These are phyloP conservation scores for Macrolepiota fuliginosa DNA, from an alignment of 768 basidiomycete genomes.

Conservation along the genomic window DNA sequence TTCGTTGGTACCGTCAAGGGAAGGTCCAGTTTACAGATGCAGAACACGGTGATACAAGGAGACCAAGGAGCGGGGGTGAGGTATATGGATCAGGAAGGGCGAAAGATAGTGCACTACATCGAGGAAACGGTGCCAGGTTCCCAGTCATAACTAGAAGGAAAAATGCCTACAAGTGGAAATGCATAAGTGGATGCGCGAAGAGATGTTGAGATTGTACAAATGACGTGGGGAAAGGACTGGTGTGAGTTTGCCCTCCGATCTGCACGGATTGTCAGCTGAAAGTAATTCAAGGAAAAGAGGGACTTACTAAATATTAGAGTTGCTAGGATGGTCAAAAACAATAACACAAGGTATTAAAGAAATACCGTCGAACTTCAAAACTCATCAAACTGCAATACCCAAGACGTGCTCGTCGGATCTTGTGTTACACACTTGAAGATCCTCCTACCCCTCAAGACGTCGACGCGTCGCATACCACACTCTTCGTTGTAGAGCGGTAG, in stretches of 20 bases:
- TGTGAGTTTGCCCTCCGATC: conserved; percentile 7
- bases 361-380: not conserved
- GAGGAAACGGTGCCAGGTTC: not conserved
- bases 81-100: not conserved
- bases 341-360: not conserved
- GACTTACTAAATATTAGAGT: conserved; percentile 11
- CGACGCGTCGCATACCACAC: conserved; percentile 54
- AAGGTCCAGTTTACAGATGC: conserved; percentile 4
- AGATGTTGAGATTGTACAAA: not conserved
- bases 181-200: not conserved
- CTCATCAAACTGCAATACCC: conserved; percentile 15
- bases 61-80: not conserved
- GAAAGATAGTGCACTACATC: not conserved
- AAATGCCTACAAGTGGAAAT: not conserved
- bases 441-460: conserved; percentile 49
- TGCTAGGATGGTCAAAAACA: not conserved
- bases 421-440: conserved; percentile 52
- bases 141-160: not conserved
- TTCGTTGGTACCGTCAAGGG: not conserved
- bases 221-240: conserved; percentile 4
- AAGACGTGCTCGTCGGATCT: conserved; percentile 5
- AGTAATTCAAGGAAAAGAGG: not conserved
- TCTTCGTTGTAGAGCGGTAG: conserved; percentile 38
- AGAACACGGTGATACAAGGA: not conserved
- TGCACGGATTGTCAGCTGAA: not conserved